Conservation (phyloP, 108 stramenopile genomes). For the Cyclostephanos tholiformis region DNA sequence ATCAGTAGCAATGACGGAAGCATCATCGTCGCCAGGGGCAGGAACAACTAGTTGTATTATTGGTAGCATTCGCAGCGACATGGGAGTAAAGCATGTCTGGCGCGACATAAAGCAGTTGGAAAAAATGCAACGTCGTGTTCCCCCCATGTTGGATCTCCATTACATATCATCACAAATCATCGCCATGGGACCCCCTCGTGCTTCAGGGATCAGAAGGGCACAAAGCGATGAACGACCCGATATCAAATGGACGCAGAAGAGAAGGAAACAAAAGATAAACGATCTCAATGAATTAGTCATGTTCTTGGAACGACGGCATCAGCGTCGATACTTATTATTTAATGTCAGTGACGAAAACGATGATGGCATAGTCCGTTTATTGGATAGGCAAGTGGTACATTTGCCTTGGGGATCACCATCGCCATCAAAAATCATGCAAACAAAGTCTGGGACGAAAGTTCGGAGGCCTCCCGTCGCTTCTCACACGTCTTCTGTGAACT, state of each 20-base stretch:
- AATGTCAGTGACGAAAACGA: constrained; percentile 57
- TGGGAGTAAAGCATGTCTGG: background rate
- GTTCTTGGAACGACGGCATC: constrained; percentile 61
- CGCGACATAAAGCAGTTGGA: constrained; percentile 19
- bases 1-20: background rate
- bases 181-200: constrained; percentile 56
- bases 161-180: constrained; percentile 68
- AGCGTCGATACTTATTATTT: constrained; percentile 57
- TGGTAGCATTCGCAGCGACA: background rate
- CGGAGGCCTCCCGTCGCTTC: background rate
- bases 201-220: background rate
- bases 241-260: background rate
- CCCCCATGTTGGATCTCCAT: constrained; percentile 51
- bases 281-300: constrained; percentile 52
- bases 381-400: constrained; percentile 68
- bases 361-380: constrained; percentile 38
- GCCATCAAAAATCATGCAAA: constrained; percentile 2
- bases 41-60: background rate
- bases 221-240: background rate
- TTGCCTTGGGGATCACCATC: constrained; percentile 63
- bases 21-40: background rate
- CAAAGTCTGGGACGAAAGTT: background rate
- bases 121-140: constrained; percentile 44
- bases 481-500: background rate
- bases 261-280: constrained; percentile 42